Evolutionary conservation across 768 basidiomycete genomes (phyloP), one percentile per base, ranked within the genome.

Genomic region (Termitomyces sp.): DNA sequence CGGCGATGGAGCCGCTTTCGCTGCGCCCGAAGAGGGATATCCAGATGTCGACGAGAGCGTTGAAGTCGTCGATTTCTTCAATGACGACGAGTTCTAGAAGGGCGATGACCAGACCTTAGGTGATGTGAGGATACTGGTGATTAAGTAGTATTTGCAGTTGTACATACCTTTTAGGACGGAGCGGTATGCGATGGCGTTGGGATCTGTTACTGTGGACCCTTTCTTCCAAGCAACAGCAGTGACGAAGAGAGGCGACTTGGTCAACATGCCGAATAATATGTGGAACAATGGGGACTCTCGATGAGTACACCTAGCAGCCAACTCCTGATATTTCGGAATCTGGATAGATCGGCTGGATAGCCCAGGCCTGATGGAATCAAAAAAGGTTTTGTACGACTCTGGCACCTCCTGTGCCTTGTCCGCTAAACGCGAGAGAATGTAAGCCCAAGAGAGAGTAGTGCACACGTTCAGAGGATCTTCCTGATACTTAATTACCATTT

Each of bases 401-500:
- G 86, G 85, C 36, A 87, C 69, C 59, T 83, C 79, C 62, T 80
- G 76, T 1, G 78, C 81, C 54, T 78, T 76, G 13, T 75, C 67
- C 20, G 76, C 69, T n/a, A 91, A 68, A 34, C 85, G 80, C 12
- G 86, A 87, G 4, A 96, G 80, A 1, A 95, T 82, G 66, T 87
- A 92, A 0, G 93, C 80, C 95, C 95, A 98, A 0, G 86, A 87
- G 6, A 95, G 76, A 64, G 90, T 88, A 4, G 87, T 80, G 63
- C 87, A 86, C 0, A 83, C 78, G 65, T 86, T 85, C 62, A 90
- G 39, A n/a, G 57, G 87, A 63, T 83, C 82, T 55, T 83, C 78
- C 1, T 79, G 69, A 53, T 89, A 78, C 1, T 81, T 76, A 4
- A 77, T 78, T 37, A 93, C 82, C 24, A 91, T 72, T 39, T 85